Base-by-base conservation (phyloP, 768 basidiomycete species). In the Gyrodon lividus region DNA sequence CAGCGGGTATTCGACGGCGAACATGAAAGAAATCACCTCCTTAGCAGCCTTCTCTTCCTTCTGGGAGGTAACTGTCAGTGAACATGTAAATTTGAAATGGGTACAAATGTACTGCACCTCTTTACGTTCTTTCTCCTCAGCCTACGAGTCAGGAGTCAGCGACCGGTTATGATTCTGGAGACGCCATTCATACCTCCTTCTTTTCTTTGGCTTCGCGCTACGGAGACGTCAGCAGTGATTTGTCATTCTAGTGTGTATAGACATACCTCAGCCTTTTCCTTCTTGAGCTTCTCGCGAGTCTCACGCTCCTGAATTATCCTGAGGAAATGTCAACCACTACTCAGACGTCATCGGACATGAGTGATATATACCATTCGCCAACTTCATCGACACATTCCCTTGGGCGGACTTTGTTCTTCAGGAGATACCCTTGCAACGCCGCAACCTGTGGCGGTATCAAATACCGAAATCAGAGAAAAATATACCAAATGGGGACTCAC, bases 371-470 rank as follows among this genome's bases (percentile, higher is more conserved):
- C 90, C 92, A 95, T 40, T 82, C 84, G 26, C 68, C 75, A 22
- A 87, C 86, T 66, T 92, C 90, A 5, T 85, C 84, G 8, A 93
- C 90, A 56, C 86, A 89, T 68, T 92, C 88, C 53, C 80, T 78
- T 35, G 91, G 91, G n/a, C 91, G 84, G 12, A 91, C 86, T 78
- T 93, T 92, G 70, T 92, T 92, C 78, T 87, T 89, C 51, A 92
- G 75, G 34, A 93, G 77, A 66, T 92, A 92, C 2, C 91, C 91
- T 74, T 92, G 91, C 57, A 92, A 77, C 43, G 80, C 76, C 23
- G 91, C 91, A 51, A 92, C 89, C 89, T 90, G 61, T 28, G 50
- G 31, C 41, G 31, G 30, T 4, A 14, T 3, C 16, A 16, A 35
- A 22, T 22, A 56, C 41, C 59, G 41, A n/a, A 22, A 33, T 5